These are phyloP conservation scores for Pyrenula aspistea DNA, from an alignment of 495 filamentous ascomycete genomes.

Conservation along the genomic window DNA sequence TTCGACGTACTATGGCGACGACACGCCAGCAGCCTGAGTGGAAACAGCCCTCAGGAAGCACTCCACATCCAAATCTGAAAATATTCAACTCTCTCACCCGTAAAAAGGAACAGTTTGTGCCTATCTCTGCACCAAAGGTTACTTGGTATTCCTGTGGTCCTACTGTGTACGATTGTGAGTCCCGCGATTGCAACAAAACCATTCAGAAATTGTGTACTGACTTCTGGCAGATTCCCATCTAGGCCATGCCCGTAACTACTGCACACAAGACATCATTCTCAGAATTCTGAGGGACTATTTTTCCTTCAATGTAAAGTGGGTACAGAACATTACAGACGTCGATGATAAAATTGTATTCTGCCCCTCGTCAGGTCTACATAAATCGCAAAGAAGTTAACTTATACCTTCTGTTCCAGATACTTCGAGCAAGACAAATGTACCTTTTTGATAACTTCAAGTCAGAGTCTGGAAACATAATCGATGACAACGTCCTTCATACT, in stretches of 20 bases:
- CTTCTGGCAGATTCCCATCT: neutral
- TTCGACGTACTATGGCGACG: constrained; percentile 16
- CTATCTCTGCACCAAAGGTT: constrained; percentile 51
- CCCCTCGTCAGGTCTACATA: neutral
- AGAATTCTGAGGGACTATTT: constrained; percentile 82
- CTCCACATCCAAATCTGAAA: constrained; percentile 17
- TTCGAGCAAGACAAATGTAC: constrained; percentile 67
- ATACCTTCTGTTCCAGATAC: too few species aligned
- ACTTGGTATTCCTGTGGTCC: constrained; percentile 89
- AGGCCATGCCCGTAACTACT: constrained; percentile 89
- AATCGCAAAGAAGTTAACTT: too few species aligned
- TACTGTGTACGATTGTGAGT: constrained; percentile 63
- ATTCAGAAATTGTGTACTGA: too few species aligned
- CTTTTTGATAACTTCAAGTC: constrained; percentile 47
- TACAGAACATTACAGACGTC: constrained; percentile 93
- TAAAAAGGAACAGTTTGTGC: constrained; percentile 62
- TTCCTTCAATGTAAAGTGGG: constrained; percentile 73
- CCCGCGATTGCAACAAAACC: neutral
- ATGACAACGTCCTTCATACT: constrained; percentile 40
- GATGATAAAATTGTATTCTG: constrained; percentile 75
- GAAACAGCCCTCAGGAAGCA: constrained; percentile 22
- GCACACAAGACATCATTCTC: constrained; percentile 83
- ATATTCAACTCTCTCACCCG: constrained; percentile 72
- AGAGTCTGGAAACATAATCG: constrained; percentile 25
- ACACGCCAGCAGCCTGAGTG: constrained; percentile 32